phyloP scores from a whole-genome alignment of 768 basidiomycete species.

The Termitomyces sp. region DNA sequence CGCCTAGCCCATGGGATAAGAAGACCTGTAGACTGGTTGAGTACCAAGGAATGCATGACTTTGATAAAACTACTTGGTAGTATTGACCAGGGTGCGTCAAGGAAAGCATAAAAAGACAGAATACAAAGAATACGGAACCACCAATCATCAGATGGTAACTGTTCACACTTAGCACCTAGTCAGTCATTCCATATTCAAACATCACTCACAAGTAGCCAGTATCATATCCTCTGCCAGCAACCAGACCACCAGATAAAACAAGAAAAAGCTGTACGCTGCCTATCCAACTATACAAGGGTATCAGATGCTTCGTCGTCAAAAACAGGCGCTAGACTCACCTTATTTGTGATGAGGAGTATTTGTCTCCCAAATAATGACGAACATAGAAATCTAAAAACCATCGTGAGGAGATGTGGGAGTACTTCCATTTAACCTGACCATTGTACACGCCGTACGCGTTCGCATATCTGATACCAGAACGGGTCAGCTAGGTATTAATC shows the following conservation, averaged over 20 bases:
- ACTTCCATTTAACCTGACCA: neutral
- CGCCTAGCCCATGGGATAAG: conserved; percentile 38
- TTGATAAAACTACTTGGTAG: conserved; percentile 21
- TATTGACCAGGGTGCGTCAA: conserved; percentile 5
- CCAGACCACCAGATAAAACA: conserved; percentile 36
- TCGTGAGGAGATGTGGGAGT: neutral
- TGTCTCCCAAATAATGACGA: conserved; percentile 27
- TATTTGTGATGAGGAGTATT: conserved; percentile 23
- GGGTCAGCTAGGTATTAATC: neutral
- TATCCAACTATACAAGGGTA: conserved; percentile 27
- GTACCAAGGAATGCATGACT: neutral
- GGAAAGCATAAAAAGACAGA: conserved; percentile 6
- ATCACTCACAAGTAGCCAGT: conserved; percentile 44
- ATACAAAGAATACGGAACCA: conserved; percentile 3
- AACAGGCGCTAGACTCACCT: conserved; percentile 13
- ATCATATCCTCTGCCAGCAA: conserved; percentile 46
- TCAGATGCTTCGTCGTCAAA: neutral
- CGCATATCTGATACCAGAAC: neutral
- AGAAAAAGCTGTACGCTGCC: conserved; percentile 48
- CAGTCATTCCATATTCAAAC: neutral
- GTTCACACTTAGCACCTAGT: neutral
- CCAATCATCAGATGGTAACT: conserved; percentile 8
- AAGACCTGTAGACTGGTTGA: conserved; percentile 25
- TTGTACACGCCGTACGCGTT: conserved; percentile 6
- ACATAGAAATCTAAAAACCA: conserved; percentile 31